Percentiles rank a stretch among this genome's conserved stretches.
phyloP scores from a whole-genome alignment of 176 grass and related monocot genomes.

The Triticum monococcum region DNA sequence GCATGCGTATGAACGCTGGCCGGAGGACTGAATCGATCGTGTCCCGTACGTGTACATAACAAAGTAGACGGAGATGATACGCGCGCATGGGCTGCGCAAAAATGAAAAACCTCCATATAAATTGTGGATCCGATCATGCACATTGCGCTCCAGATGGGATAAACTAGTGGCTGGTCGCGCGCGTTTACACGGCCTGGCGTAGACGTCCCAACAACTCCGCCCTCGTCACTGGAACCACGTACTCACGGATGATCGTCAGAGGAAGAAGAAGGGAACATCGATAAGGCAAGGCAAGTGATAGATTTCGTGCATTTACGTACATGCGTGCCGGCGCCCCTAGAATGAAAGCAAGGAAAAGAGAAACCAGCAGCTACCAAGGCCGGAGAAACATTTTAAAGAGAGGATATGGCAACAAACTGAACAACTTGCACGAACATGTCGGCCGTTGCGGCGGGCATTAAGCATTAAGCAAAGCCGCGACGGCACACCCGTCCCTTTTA shows the following conservation, averaged over 20 bases:
- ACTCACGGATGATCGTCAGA: not conserved
- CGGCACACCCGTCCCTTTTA: not conserved
- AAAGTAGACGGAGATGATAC: not conserved
- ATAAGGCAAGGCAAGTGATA: too few species aligned
- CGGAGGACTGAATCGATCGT: not conserved
- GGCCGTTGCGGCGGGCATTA: not conserved
- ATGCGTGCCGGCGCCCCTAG: not conserved
- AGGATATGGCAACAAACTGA: not conserved
- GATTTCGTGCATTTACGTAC: not conserved
- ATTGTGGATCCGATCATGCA: not conserved
- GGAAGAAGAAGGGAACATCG: not conserved
- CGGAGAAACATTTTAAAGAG: not conserved
- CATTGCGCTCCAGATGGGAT: not conserved
- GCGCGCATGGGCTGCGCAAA: not conserved
- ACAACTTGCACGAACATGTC: not conserved
- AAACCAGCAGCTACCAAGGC: not conserved
- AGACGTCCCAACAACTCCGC: slow-evolving; percentile 34
- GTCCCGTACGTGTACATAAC: not conserved
- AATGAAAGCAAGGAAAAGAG: not conserved
- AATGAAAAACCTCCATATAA: not conserved
- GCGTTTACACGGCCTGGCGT: slow-evolving; percentile 8
- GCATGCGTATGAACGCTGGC: not conserved
- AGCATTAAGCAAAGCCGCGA: not conserved
- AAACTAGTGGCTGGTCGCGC: not conserved
- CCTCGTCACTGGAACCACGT: not conserved